Evolutionary conservation across 768 basidiomycete genomes (phyloP).

Genomic region (Boletus reticuloceps): DNA sequence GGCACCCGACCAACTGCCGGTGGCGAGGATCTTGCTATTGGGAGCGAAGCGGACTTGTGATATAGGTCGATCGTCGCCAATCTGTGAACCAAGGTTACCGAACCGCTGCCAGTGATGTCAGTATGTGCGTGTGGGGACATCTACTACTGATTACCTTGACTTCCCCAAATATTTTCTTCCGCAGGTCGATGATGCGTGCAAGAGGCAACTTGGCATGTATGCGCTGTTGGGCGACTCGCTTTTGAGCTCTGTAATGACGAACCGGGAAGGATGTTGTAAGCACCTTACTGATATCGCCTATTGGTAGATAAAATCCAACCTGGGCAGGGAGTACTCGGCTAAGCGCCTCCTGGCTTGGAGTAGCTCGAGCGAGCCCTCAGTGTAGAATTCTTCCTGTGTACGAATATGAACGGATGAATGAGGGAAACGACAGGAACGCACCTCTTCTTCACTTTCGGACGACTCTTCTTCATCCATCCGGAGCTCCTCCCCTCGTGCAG

Average conservation of each 20-base stretch:
- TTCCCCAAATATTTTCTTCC: conserved; percentile 85
- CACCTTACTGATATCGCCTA: conserved; percentile 64
- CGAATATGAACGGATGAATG: neutral
- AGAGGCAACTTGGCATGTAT: conserved; percentile 86
- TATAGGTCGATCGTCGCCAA: conserved; percentile 94
- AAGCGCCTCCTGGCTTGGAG: conserved; percentile 81
- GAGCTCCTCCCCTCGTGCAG: conserved; percentile 78
- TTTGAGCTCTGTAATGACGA: conserved; percentile 81
- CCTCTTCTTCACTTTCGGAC: conserved; percentile 76
- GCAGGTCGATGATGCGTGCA: conserved; percentile 84
- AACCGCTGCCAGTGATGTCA: conserved; percentile 58
- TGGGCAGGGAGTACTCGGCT: conserved; percentile 92
- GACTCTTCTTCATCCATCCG: conserved; percentile 69
- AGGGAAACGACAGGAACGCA: conserved; percentile 27
- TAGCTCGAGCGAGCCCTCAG: conserved; percentile 84
- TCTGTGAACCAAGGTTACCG: conserved; percentile 93
- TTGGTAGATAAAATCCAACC: conserved; percentile 73
- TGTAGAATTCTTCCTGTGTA: conserved; percentile 88
- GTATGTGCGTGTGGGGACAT: neutral
- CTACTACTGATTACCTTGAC: conserved; percentile 65
- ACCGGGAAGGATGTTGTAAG: conserved; percentile 55
- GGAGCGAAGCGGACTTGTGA: conserved; percentile 94
- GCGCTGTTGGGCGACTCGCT: conserved; percentile 89
- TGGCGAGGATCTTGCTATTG: conserved; percentile 82
- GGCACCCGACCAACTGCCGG: conserved; percentile 94